Evolutionary conservation across 352 stramenopile genomes (phyloP).

Genomic region (Phytophthora agathidicida): DNA sequence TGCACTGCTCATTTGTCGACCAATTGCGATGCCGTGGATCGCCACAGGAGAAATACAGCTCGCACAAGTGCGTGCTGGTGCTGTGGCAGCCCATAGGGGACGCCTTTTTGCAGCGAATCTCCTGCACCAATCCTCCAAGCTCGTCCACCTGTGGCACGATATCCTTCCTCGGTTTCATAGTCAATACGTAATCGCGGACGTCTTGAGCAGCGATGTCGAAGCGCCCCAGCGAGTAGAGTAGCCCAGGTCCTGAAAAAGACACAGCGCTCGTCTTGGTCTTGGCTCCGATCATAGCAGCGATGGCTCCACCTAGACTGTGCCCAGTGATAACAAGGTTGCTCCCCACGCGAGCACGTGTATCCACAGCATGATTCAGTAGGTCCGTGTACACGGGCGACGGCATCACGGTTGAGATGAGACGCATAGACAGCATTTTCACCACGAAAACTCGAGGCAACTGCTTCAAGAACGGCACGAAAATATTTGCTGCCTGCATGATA

Average conservation of each 20-base stretch:
- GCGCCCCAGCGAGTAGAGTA: constrained; percentile 75
- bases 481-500: constrained; percentile 84
- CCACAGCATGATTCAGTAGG: constrained; percentile 57
- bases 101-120: constrained; percentile 76
- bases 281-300: constrained; percentile 77
- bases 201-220: constrained; percentile 67
- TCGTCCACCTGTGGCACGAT: constrained; percentile 82
- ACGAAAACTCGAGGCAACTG: constrained; percentile 75
- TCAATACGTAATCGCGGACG: constrained; percentile 80
- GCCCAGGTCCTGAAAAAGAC: constrained; percentile 75
- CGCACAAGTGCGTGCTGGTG: constrained; percentile 75
- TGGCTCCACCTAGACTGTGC: constrained; percentile 78
- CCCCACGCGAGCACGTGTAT: constrained; percentile 46
- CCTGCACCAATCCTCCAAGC: constrained; percentile 77
- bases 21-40: constrained; percentile 69
- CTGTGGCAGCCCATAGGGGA: constrained; percentile 76
- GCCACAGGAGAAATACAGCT: constrained; percentile 77
- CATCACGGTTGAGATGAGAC: constrained; percentile 68
- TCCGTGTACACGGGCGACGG: constrained; percentile 65
- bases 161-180: constrained; percentile 79
- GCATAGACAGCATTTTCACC: constrained; percentile 79
- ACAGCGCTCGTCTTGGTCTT: constrained; percentile 77
- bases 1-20: constrained; percentile 61
- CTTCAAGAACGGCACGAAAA: constrained; percentile 86
- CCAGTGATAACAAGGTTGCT: constrained; percentile 77